Evolutionary conservation across 768 basidiomycete species (phyloP), one percentile per base, ranked within the genome.

Genomic region (Podaxis sp.): DNA sequence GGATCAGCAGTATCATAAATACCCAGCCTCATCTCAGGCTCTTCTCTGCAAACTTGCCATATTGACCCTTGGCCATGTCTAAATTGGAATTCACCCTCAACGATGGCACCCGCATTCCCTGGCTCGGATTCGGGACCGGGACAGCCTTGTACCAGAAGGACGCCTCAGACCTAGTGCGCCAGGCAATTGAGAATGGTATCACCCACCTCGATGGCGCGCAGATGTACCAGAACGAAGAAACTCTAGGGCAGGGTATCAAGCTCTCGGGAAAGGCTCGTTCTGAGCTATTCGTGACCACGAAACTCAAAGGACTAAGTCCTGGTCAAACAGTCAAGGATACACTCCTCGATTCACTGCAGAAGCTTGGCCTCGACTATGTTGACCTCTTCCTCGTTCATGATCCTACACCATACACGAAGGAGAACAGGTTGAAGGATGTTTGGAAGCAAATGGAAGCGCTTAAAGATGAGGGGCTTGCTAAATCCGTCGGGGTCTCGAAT

Each of bases 401-500:
- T 47, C 74, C 84, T 1, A 67, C 68, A 42, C 73, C 75, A 3
- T 65, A 60, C 4, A 61, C 70, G 2, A 72, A 77, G 48, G 71
- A 65, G 40, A 81, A 79, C 21, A 78, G 71, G 55, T 70, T 88
- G 55, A 74, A 74, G 59, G 76, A 82, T 25, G 68, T 82, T 54
- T 89, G 88, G 88, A 76, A 76, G 50, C 81, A 73, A 4, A 80
- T 90, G 80, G 87, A 89, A 66, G 80, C 78, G 42, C 72, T 83
- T 38, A 76, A 84, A 65, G 67, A 67, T 21, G 79, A 73, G 4
- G 79, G 80, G 2, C 66, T 82, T 50, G 71, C 79, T 40, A 81
- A 74, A 63, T 83, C 84, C 53, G 87, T 90, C 54, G 89, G 88
- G 3, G 87, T 91, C 21, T 86, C 84, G 65, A 91, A 90, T 71